A percentile compares a stretch with the other conserved stretches of the same genome.
Evolutionary conservation across 1,284 basidiomycete species (phyloP).

Genomic region (Kwoniella shivajii): DNA sequence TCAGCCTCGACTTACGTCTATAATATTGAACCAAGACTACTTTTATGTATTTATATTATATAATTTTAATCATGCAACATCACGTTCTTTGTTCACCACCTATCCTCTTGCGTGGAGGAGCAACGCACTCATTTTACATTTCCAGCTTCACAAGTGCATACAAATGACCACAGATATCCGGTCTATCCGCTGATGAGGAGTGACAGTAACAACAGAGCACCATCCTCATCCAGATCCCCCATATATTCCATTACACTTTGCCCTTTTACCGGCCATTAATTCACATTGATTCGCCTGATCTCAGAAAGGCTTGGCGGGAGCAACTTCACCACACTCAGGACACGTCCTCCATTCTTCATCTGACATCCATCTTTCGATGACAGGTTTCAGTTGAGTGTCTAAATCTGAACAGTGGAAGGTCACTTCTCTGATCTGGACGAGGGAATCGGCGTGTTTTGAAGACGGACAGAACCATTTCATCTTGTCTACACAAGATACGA

Average conservation of each 20-base stretch:
- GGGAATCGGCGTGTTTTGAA: constrained; percentile 64
- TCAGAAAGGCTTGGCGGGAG: constrained; percentile 55
- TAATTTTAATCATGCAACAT: no score
- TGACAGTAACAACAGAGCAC: no score
- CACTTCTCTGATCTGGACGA: constrained; percentile 83
- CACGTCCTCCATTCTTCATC: constrained; percentile 69
- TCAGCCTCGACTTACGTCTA: no score
- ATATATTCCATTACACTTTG: neutral
- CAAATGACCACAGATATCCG: no score
- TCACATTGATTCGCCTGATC: neutral
- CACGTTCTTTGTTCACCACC: no score
- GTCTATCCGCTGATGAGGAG: no score
- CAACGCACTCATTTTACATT: no score
- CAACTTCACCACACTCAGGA: constrained; percentile 67
- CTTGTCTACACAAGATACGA: constrained; percentile 63
- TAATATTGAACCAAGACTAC: no score
- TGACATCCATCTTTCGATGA: constrained; percentile 76
- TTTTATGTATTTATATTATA: no score
- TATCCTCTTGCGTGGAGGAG: no score
- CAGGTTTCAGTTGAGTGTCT: constrained; percentile 88
- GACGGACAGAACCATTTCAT: constrained; percentile 90
- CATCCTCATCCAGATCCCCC: neutral
- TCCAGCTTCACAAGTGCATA: no score
- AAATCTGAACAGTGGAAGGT: constrained; percentile 87
- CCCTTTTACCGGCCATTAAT: neutral